Base-by-base conservation (phyloP, 2,329 filamentous ascomycete species). In the Fusarium tricinctum region DNA sequence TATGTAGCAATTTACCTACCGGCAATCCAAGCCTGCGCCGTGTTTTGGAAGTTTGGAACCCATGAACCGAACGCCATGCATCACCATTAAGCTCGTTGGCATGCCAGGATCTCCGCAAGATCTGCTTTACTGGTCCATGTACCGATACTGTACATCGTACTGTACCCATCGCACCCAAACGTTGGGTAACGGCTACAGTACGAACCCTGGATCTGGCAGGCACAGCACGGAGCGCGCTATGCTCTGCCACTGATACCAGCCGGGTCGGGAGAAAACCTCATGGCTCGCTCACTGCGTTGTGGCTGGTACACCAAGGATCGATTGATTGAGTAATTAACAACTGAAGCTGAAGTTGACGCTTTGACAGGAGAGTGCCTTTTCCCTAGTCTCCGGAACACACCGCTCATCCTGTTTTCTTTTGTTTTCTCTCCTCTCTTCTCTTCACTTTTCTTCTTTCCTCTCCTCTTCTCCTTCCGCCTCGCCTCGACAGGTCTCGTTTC, bases 51-150 rank as follows among this genome's bases (percentile, higher is more conserved):
- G 26, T 26, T 26, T 26, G 26, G 26, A 26, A 26, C 26, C 53
- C 45, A n/a, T 35, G 33, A 35, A 35, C 17, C 15, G 7, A 35
- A 58, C 62, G 69, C 66, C 70, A 73, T 66, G 71, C 71, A 73
- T 73, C 69, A 69, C 69, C 52, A 54, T 15, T 47, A 44, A 30
- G 28, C 28, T 30, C 10, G 28, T 53, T 59, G 47, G 56, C 50
- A 58, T 66, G 53, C 58, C 70, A 61, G 63, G 68, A 73, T 69
- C 70, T 54, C 70, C 63, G 47, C 66, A 58, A 73, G 71, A 73
- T 73, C 70, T 70, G 58, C 66, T 63, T 45, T 59, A 46, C 33
- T 39, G 51, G 40, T 35, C 33, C 48, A 38, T 52, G 52, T 13
- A 30, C 28, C 13, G 9, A 30, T 51, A 66, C 20, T 58, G 22